Conservation (phyloP, 805 yeast genomes). For the Hanseniaspora clermontiae region DNA sequence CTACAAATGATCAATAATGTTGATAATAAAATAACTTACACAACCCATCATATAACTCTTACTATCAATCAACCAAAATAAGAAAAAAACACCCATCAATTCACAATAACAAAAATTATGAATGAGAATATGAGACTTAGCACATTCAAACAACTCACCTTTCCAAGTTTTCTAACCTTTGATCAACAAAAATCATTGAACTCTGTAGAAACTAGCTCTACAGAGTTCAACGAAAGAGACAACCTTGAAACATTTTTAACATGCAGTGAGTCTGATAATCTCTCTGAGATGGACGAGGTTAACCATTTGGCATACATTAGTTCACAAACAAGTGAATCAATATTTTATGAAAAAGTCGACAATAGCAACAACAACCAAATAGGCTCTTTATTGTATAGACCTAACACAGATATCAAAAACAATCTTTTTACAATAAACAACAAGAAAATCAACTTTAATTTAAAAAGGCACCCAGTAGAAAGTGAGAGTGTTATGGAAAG, state of each 20-base stretch:
- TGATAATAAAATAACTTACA: too few species aligned
- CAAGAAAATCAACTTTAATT: too few species aligned
- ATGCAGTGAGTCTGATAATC: neutral
- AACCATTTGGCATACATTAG: neutral
- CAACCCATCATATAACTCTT: too few species aligned
- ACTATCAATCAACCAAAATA: too few species aligned
- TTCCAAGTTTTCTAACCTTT: neutral
- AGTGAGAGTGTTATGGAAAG: neutral
- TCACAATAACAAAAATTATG: neutral
- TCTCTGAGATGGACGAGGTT: neutral
- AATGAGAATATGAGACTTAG: conserved; percentile 5
- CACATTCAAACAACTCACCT: neutral
- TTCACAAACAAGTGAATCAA: neutral
- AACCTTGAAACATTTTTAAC: neutral
- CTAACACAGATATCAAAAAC: neutral
- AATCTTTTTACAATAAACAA: neutral
- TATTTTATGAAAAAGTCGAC: neutral
- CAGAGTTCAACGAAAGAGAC: neutral
- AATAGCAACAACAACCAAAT: neutral
- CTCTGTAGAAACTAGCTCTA: neutral
- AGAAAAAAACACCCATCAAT: too few species aligned
- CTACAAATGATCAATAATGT: too few species aligned
- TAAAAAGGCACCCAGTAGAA: too few species aligned
- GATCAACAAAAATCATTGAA: neutral
- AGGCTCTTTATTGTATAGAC: neutral